These are phyloP conservation scores for Phialemoniopsis sp. DNA, from an alignment of 2,329 filamentous ascomycete species.

Conservation along the genomic window DNA sequence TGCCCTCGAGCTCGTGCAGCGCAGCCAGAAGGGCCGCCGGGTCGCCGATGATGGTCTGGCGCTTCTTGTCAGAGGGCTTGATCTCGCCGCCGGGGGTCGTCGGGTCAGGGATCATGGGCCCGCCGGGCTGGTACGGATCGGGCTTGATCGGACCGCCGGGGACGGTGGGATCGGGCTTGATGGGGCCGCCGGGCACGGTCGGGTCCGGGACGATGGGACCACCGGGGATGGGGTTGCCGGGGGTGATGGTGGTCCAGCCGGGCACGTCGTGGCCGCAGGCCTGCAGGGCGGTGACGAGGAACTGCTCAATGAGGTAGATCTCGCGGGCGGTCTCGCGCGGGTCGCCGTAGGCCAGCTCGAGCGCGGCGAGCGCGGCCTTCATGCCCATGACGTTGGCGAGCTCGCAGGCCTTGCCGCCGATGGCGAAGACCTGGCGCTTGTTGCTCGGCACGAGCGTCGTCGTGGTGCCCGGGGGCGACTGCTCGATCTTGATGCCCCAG, in stretches of 20 bases:
- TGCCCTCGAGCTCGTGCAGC: conserved; percentile 12
- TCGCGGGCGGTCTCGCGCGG: conserved; percentile 11
- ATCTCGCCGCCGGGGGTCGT: background rate
- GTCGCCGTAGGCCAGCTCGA: conserved; percentile 14
- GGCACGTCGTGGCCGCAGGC: conserved; percentile 14
- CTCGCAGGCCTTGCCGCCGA: conserved; percentile 12
- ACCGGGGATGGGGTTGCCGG: conserved; percentile 19
- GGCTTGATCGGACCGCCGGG: conserved; percentile 9
- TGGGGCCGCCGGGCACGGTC: conserved; percentile 9
- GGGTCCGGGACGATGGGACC: conserved; percentile 22
- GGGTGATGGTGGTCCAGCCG: conserved; percentile 16
- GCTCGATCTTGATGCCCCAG: conserved; percentile 10
- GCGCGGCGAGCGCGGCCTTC: conserved; percentile 12
- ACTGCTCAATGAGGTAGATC: conserved; percentile 19
- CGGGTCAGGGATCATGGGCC: background rate
- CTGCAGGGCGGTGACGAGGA: conserved; percentile 16
- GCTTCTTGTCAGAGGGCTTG: conserved; percentile 7
- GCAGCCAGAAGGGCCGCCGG: conserved; percentile 10
- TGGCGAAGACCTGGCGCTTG: conserved; percentile 12
- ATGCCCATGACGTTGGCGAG: conserved; percentile 14
- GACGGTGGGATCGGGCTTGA: conserved; percentile 15
- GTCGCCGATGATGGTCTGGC: too few relatives aligned
- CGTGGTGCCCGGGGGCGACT: background rate
- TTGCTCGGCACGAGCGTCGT: background rate
- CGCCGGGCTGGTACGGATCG: background rate